Evolutionary conservation across 768 basidiomycete species (phyloP), one percentile per base, ranked within the genome.

Genomic region (Leccinum broughii): DNA sequence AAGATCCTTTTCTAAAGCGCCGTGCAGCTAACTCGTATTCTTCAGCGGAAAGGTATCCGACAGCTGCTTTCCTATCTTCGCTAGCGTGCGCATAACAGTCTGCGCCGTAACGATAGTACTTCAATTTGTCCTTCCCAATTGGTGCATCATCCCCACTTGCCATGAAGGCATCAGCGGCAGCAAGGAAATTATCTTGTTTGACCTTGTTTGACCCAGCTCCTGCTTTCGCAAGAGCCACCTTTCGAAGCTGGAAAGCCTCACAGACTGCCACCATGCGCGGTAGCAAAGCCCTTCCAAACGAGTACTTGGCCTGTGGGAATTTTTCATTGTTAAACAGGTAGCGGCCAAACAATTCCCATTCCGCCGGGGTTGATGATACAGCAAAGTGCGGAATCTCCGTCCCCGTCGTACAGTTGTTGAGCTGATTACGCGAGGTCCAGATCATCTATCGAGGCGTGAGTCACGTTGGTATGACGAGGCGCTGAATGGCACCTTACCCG

Each of bases 311-410:
- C 60, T 86, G 83, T 2, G 75, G 65, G 61, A 82, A 88, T 41
- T 59, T 68, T 51, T 72, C 66, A 11, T 73, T 66, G 6, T 72
- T 64, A 65, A 83, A 84, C 4, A 83, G 62, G 8, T 70, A 64
- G 3, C 64, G 64, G 1, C 80, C 82, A 17, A 71, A 78, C n/a
- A 70, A 64, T 3, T 70, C 77, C 82, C 82, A 83, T 65, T 84
- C 83, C 28, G 71, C 77, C 1, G 68, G 64, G 13, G 80, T 78
- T 3, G 87, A 89, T 0, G 80, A 76, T 2, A 80, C 80, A 0
- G 85, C 85, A 24, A 89, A 75, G 14, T 76, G 79, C 2, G 85
- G 85, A 37, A 83, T 77, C 35, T 81, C 82, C 0, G 75, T 77
- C 2, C 72, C 79, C 0, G 85, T 79, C 2, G 77, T 77, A 55